Percentiles rank a stretch among this genome's conserved stretches.
These are phyloP conservation scores for Aethionema arabicum DNA, from an alignment of 345 rosid species.

Conservation along the genomic window DNA sequence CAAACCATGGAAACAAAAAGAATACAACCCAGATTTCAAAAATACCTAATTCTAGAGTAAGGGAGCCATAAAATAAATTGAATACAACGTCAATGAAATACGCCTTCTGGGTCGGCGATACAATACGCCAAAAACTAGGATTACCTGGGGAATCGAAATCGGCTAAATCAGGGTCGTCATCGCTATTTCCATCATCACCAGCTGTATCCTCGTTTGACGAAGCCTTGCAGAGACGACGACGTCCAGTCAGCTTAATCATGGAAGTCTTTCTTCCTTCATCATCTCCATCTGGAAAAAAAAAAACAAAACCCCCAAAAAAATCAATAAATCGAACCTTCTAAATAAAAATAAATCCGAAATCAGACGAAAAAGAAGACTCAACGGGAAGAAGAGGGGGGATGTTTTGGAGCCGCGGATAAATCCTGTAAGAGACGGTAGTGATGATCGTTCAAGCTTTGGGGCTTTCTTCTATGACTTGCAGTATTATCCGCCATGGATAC, in stretches of 20 bases:
- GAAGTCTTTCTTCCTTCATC: slow-evolving; percentile 35
- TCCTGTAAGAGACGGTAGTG: slow-evolving; percentile 80
- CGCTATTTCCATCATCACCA: slow-evolving; percentile 27
- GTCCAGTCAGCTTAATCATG: slow-evolving; percentile 36
- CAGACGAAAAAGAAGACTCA: neutral
- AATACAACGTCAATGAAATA: neutral
- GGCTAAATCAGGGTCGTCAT: slow-evolving; percentile 31
- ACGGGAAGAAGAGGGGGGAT: slow-evolving; percentile 39
- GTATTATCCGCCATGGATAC: slow-evolving; percentile 53
- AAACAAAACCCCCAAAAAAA: neutral
- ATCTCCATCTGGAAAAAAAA: slow-evolving; percentile 28
- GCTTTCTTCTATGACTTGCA: slow-evolving; percentile 42
- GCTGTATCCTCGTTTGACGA: slow-evolving; percentile 35
- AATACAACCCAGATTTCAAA: slow-evolving; percentile 13
- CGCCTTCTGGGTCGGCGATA: neutral
- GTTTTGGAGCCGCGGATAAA: slow-evolving; percentile 60
- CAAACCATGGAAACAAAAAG: slow-evolving; percentile 3
- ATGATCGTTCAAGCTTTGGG: slow-evolving; percentile 78
- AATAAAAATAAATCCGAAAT: neutral
- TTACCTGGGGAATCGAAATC: slow-evolving; percentile 64
- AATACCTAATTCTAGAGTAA: neutral
- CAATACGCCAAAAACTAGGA: neutral
- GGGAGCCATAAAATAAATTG: neutral
- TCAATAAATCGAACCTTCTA: neutral
- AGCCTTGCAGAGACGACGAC: slow-evolving; percentile 44